Evolutionary conservation across 2,329 filamentous ascomycete species (phyloP), one percentile per base, ranked within the genome.

Genomic region (Stylonectria norvegica): DNA sequence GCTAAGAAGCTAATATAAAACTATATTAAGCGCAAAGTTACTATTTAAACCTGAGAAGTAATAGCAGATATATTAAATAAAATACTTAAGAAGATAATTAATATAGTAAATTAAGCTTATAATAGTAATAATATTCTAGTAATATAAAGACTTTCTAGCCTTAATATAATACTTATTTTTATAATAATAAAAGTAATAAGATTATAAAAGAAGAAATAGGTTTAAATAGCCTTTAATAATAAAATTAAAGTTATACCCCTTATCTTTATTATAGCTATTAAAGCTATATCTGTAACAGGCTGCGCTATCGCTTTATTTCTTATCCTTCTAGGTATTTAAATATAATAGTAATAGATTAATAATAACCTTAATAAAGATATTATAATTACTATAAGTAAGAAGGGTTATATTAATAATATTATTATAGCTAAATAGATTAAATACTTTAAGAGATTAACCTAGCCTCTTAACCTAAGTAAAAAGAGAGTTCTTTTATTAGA

Each of bases 331-430:
- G 12, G 31, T 4, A n/a, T 38, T 31, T 38, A 38, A 15, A 16
- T 34, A 16, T 19, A 10, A 14, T 29, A 7, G 12, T 31, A 22
- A 11, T 38, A 38, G 30, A 12, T 38, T 32, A 14, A 3, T 32
- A 38, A 38, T 17, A 15, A 18, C 19, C 18, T 38, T 15, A 19
- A 38, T 38, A 30, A 10, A 16, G n/a, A 38, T 15, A 22, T 18
- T 30, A 38, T 31, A 19, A 31, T 38, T 38, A 38, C 23, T 20
- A 20, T 30, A 30, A 30, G 9, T 16, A 16, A 20, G 4, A 34
- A 39, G 25, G 20, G n/a, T 11, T 40, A 35, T 40, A 40, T 30
- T 20, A 40, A 35, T 40, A 40, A 40, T 29, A 28, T 29, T 16
- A 10, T 30, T 28, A 29, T 15, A 16, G 9, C 35, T 28, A 30